phyloP scores from a whole-genome alignment of 345 rosid species.

The Gossypium bickii region DNA sequence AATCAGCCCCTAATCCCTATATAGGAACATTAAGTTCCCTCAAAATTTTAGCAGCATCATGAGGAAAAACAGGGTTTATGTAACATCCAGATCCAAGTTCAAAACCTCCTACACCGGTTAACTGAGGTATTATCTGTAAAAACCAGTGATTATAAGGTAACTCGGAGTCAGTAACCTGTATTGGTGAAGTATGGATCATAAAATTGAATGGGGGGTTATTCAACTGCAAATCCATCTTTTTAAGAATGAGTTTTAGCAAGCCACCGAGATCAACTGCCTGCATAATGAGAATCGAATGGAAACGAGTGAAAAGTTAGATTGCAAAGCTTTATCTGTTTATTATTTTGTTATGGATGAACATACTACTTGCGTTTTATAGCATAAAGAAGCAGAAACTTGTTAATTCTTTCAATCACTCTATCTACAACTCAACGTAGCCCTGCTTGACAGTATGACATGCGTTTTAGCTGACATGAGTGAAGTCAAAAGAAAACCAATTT shows the following conservation, averaged over 20 bases:
- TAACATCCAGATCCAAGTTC: conserved; percentile 78
- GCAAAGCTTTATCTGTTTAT: too few species aligned
- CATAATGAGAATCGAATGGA: conserved; percentile 18
- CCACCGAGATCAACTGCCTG: conserved; percentile 82
- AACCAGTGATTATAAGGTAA: conserved; percentile 62
- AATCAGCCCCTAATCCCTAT: not conserved
- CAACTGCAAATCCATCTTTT: conserved; percentile 52
- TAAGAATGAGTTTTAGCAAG: conserved; percentile 60
- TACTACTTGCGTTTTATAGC: not conserved
- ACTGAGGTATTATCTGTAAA: conserved; percentile 64
- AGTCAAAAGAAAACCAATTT: not conserved
- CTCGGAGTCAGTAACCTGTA: conserved; percentile 18
- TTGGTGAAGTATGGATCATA: conserved; percentile 85
- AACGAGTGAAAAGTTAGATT: too few species aligned
- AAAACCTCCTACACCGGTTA: conserved; percentile 70
- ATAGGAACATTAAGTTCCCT: conserved; percentile 46
- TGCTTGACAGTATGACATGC: not conserved
- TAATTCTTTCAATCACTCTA: not conserved
- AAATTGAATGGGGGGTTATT: conserved; percentile 70
- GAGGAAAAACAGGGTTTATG: conserved; percentile 83
- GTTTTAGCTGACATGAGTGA: not conserved
- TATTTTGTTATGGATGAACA: not conserved
- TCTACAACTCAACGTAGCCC: not conserved
- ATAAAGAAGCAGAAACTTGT: not conserved
- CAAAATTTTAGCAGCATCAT: conserved; percentile 75